Conservation (phyloP, 352 stramenopile genomes). For the Globisporangium echinulatum region DNA sequence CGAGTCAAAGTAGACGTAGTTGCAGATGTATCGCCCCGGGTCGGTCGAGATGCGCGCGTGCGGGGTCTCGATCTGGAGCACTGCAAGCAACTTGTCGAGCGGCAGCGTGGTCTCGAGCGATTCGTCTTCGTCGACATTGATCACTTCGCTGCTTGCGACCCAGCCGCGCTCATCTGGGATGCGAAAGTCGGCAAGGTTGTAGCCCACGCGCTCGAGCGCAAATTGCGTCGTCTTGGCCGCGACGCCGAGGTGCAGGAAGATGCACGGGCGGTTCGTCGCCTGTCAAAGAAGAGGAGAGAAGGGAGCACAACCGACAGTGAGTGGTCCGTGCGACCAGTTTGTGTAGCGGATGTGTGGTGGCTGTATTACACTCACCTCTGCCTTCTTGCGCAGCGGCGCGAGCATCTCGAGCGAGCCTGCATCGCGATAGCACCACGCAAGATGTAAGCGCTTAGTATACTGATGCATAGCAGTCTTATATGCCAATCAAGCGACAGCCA, state of each 20-base stretch:
- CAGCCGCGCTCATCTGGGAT: conserved; percentile 77
- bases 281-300: conserved; percentile 9
- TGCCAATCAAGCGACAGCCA: no score
- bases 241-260: conserved; percentile 77
- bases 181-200: conserved; percentile 76
- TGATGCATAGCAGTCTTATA: neutral
- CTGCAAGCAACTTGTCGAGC: conserved; percentile 45
- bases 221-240: conserved; percentile 36
- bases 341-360: neutral
- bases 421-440: neutral
- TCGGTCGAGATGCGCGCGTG: conserved; percentile 54
- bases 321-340: no score
- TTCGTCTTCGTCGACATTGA: conserved; percentile 37
- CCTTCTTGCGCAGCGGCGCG: conserved; percentile 24
- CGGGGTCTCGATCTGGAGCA: conserved; percentile 24
- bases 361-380: conserved; percentile 18
- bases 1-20: conserved; percentile 81
- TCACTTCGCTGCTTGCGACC: conserved; percentile 45
- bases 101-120: conserved; percentile 44
- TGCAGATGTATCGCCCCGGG: conserved; percentile 81
- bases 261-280: conserved; percentile 36
- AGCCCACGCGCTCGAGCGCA: conserved; percentile 58
- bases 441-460: neutral
- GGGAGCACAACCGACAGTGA: no score
- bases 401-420: conserved; percentile 32